phyloP scores from a whole-genome alignment of 331 rosid species.

The Quercus tomentella region DNA sequence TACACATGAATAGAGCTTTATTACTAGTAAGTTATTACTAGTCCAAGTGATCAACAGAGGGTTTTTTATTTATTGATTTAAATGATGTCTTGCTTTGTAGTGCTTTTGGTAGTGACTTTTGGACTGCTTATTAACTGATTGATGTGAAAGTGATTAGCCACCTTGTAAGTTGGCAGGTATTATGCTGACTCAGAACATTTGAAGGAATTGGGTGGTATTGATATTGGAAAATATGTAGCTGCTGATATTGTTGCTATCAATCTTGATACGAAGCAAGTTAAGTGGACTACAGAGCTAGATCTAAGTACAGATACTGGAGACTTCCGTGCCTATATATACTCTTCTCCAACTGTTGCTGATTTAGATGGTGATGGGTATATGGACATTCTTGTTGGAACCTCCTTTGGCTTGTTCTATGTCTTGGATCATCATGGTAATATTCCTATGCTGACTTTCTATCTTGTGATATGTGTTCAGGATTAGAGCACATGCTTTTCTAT shows the following conservation, averaged over 20 bases:
- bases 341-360: conserved; percentile 88
- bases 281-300: conserved; percentile 91
- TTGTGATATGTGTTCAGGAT: neutral
- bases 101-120: neutral
- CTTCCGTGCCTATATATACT: conserved; percentile 73
- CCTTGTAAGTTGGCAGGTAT: conserved; percentile 70
- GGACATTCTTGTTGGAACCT: conserved; percentile 94
- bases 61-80: neutral
- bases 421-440: conserved; percentile 87
- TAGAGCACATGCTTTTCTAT: neutral
- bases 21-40: neutral
- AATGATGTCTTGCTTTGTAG: neutral
- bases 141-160: conserved; percentile 33
- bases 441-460: conserved; percentile 3
- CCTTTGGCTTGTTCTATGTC: conserved; percentile 89
- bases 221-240: conserved; percentile 85
- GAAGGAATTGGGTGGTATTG: conserved; percentile 92
- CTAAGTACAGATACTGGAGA: conserved; percentile 76
- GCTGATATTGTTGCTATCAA: conserved; percentile 89
- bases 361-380: conserved; percentile 97
- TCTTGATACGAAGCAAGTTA: conserved; percentile 91
- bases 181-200: conserved; percentile 81
- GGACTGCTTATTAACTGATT: conserved; percentile 5
- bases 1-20: neutral
- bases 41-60: neutral